phyloP scores from a whole-genome alignment of 352 stramenopile species.

The Blastocystis sp. region DNA sequence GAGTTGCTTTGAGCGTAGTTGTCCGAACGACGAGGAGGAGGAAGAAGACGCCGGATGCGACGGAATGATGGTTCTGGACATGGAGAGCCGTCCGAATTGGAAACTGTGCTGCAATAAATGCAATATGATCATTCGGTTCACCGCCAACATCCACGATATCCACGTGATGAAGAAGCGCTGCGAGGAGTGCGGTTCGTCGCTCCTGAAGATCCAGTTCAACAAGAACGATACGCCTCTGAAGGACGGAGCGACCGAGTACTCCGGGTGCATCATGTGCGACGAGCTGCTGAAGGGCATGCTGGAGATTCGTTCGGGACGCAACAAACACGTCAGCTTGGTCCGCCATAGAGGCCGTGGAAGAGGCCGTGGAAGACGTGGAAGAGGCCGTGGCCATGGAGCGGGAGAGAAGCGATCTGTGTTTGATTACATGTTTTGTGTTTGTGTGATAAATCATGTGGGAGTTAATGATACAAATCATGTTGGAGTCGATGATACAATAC shows the following conservation, averaged over 20 bases:
- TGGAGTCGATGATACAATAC: too few relatives aligned
- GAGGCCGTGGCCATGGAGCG: conserved; percentile 14
- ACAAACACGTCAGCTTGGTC: conserved; percentile 62
- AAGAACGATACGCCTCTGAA: conserved; percentile 62
- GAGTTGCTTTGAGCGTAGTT: conserved; percentile 13
- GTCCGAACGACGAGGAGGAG: conserved; percentile 36
- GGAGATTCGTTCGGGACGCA: conserved; percentile 61
- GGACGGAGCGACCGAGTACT: conserved; percentile 59
- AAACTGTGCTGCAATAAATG: conserved; percentile 65
- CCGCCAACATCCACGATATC: conserved; percentile 60
- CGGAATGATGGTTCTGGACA: conserved; percentile 63
- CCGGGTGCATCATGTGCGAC: conserved; percentile 63
- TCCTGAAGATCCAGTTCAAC: conserved; percentile 64
- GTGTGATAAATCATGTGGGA: not conserved
- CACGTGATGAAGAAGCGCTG: conserved; percentile 56
- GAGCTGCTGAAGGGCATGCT: conserved; percentile 63
- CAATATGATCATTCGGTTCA: conserved; percentile 63
- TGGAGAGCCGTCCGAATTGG: conserved; percentile 65
- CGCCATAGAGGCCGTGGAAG: conserved; percentile 46
- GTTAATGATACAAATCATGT: too few relatives aligned
- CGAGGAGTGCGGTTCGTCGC: conserved; percentile 59
- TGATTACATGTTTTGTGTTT: conserved; percentile 19
- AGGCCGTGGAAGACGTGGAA: conserved; percentile 58
- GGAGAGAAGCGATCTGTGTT: conserved; percentile 46
- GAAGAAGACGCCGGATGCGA: conserved; percentile 47